phyloP scores from a whole-genome alignment of 257 asterid species.

The Solanum megistacrolobum region DNA sequence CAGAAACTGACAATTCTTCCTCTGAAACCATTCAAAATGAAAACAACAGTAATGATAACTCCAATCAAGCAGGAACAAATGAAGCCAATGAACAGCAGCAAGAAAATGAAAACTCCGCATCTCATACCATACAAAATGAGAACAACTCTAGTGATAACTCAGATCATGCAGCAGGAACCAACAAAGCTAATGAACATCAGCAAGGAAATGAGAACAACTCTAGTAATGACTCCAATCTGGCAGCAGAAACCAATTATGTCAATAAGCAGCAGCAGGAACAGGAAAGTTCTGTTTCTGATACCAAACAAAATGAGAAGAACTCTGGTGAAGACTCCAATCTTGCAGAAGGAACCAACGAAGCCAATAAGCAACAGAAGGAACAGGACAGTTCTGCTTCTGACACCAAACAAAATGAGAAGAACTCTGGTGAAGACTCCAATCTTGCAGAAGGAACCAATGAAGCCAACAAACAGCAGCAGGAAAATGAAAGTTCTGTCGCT shows the following conservation, averaged over 20 bases:
- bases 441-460: background rate
- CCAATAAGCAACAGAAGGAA: background rate
- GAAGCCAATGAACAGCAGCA: background rate
- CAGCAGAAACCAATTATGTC: background rate
- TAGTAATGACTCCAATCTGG: background rate
- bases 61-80: background rate
- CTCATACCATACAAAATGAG: background rate
- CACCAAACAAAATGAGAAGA: background rate
- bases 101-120: background rate
- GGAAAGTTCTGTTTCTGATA: background rate
- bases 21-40: conserved; percentile 1
- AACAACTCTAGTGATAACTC: background rate
- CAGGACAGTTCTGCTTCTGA: background rate
- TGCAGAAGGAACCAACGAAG: background rate
- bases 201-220: background rate
- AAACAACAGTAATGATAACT: background rate
- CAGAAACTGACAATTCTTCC: background rate
- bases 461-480: background rate
- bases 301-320: background rate
- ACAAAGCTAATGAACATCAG: background rate
- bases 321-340: background rate
- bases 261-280: background rate
- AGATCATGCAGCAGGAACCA: background rate
- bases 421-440: background rate
- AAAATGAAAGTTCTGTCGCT: background rate